Percentiles rank a stretch among this genome's conserved stretches.
phyloP scores from a whole-genome alignment of 2,329 filamentous ascomycete genomes.

The Hymenoscyphus linearis region DNA sequence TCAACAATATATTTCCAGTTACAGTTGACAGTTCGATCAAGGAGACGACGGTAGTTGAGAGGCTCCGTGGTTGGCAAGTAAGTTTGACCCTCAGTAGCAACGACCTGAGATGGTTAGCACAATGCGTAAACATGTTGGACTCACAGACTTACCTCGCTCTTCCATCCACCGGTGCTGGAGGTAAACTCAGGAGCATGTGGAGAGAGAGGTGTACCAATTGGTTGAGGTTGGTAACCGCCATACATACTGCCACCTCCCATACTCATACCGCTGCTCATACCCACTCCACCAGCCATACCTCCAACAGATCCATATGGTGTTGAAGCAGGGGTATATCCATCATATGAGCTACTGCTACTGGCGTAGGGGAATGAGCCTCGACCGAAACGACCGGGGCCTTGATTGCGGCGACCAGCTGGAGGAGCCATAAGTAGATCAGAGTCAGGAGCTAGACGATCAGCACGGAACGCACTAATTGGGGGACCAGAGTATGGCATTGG shows the following conservation, averaged over 20 bases:
- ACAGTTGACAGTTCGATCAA: conserved; percentile 93
- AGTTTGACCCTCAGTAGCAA: conserved; percentile 57
- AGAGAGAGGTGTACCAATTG: conserved; percentile 61
- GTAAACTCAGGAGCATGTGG: conserved; percentile 73
- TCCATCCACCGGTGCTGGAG: conserved; percentile 38
- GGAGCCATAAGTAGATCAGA: conserved; percentile 27
- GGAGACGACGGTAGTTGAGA: conserved; percentile 88
- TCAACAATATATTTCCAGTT: conserved; percentile 99
- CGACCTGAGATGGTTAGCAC: conserved; percentile 36
- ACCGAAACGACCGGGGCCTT: conserved; percentile 25
- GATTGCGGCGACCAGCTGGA: conserved; percentile 23
- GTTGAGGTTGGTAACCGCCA: conserved; percentile 43
- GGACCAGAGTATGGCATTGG: conserved; percentile 24
- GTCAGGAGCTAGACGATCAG: conserved; percentile 28
- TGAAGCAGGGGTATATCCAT: conserved; percentile 28
- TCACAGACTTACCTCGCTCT: conserved; percentile 28
- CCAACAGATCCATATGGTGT: conserved; percentile 27
- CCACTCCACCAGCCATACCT: conserved; percentile 22
- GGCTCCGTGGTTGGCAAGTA: conserved; percentile 86
- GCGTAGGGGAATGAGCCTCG: conserved; percentile 29
- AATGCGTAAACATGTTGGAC: conserved; percentile 15
- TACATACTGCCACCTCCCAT: conserved; percentile 24
- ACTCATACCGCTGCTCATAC: conserved; percentile 18
- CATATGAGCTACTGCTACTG: conserved; percentile 32
- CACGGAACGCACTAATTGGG: conserved; percentile 25